A percentile compares a stretch with the other conserved stretches of the same genome.
phyloP scores from a whole-genome alignment of 192 early-diverging fungal species.

The Allomyces macrogynus region DNA sequence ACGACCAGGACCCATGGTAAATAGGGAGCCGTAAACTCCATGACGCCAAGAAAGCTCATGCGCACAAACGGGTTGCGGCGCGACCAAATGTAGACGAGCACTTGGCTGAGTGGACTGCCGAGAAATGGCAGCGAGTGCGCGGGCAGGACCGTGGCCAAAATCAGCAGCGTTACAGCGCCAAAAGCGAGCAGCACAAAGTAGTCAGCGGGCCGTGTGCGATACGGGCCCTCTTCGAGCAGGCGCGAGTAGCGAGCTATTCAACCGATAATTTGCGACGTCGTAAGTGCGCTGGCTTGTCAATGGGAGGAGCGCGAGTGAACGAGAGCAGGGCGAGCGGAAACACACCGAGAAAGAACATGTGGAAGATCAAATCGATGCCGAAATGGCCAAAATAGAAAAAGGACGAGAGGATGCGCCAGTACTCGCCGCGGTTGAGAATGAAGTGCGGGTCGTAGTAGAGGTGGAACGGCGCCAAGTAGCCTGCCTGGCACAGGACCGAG shows the following conservation, averaged over 20 bases:
- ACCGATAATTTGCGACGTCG: not conserved
- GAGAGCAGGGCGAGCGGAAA: not conserved
- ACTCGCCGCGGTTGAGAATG: conserved; percentile 50
- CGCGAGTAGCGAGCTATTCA: conserved; percentile 49
- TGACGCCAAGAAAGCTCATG: conserved; percentile 76
- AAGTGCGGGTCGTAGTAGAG: conserved; percentile 60
- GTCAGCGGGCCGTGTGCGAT: conserved; percentile 70
- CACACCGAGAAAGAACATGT: conserved; percentile 37
- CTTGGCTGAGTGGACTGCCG: conserved; percentile 57
- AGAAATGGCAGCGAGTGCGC: conserved; percentile 46
- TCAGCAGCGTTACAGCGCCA: conserved; percentile 14
- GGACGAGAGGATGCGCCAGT: conserved; percentile 77
- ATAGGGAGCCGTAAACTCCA: conserved; percentile 77
- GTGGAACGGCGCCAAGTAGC: conserved; percentile 55
- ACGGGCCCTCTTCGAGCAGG: conserved; percentile 87
- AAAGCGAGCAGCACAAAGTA: conserved; percentile 78
- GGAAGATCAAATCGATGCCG: conserved; percentile 78
- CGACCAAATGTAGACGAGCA: conserved; percentile 93
- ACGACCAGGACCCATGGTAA: conserved; percentile 78
- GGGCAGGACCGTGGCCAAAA: conserved; percentile 8
- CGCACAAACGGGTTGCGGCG: conserved; percentile 73
- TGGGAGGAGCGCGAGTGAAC: not conserved
- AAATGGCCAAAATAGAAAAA: conserved; percentile 86
- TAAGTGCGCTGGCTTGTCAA: conserved; percentile 1
- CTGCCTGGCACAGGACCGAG: conserved; percentile 43